These are phyloP conservation scores for Rhodotorula babjevae DNA, from an alignment of 768 basidiomycete species.

Conservation along the genomic window DNA sequence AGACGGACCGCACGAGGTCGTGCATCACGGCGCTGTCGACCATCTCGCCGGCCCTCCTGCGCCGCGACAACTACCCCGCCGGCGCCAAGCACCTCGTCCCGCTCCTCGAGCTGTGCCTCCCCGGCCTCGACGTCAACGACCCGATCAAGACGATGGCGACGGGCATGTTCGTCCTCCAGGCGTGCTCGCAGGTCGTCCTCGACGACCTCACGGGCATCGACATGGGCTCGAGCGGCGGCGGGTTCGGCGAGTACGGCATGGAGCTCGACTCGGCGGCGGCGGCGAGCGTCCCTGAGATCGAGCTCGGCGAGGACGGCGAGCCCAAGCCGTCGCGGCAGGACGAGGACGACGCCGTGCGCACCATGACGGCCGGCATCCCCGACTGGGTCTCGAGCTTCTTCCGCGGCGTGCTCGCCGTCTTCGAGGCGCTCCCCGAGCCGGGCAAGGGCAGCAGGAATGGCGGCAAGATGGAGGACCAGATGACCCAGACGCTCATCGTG, in stretches of 20 bases:
- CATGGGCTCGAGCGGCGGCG: constrained; percentile 9
- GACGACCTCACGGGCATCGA: constrained; percentile 42
- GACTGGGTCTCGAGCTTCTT: constrained; percentile 81
- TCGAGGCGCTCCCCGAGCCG: constrained; percentile 78
- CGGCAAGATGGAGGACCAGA: constrained; percentile 49
- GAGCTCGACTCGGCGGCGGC: neutral
- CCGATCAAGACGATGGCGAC: constrained; percentile 45
- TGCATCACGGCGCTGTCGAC: constrained; percentile 80
- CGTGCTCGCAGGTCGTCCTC: constrained; percentile 38
- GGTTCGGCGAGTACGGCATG: constrained; percentile 23
- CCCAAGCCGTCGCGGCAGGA: constrained; percentile 57
- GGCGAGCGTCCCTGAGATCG: neutral
- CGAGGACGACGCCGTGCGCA: constrained; percentile 66
- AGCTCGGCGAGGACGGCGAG: constrained; percentile 33
- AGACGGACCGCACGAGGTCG: constrained; percentile 80
- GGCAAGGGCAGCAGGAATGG: constrained; percentile 67
- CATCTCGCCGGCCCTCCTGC: constrained; percentile 73
- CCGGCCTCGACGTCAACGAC: constrained; percentile 71
- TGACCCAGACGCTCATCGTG: constrained; percentile 46
- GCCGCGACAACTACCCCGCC: constrained; percentile 68
- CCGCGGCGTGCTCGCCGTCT: constrained; percentile 67
- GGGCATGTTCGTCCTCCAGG: constrained; percentile 42
- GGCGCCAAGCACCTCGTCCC: constrained; percentile 77
- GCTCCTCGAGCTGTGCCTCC: constrained; percentile 72
- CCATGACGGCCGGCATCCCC: constrained; percentile 68